A percentile compares a stretch with the other conserved stretches of the same genome.
Evolutionary conservation across 2,329 filamentous ascomycete species (phyloP).

Genomic region (Fusarium avenaceum): DNA sequence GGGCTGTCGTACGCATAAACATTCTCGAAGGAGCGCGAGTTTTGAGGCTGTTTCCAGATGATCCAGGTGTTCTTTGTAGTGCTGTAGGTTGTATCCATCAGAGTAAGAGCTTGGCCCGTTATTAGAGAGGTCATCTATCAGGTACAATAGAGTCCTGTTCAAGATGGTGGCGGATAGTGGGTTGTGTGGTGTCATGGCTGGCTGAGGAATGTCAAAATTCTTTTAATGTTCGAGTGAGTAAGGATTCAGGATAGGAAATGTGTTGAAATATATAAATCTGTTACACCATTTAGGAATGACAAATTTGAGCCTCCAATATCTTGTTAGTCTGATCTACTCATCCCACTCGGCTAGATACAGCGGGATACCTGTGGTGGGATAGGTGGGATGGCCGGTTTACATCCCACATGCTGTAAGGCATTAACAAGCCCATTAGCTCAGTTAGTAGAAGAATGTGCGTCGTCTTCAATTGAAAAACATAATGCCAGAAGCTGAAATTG

Average conservation of each 20-base stretch:
- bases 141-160: conserved; percentile 4
- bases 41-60: conserved; percentile 39
- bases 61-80: conserved; percentile 27
- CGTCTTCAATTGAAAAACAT: neutral
- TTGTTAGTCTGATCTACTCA: neutral
- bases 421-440: neutral
- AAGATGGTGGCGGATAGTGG: conserved; percentile 8
- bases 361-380: conserved; percentile 15
- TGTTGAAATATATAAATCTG: neutral
- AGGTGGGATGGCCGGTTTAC: neutral
- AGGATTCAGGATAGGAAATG: no score
- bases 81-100: neutral
- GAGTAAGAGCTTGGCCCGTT: neutral
- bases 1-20: conserved; percentile 32
- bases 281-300: neutral
- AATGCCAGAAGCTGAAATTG: fast-evolving
- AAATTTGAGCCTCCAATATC: conserved; percentile 3
- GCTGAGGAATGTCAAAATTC: fast-evolving
- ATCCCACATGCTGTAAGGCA: neutral
- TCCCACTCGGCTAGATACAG: conserved; percentile 15
- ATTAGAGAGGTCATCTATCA: conserved; percentile 25
- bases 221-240: no score
- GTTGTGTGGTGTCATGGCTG: neutral
- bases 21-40: conserved; percentile 25
- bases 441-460: neutral